phyloP scores from a whole-genome alignment of 2,329 filamentous ascomycete species.

The Aspergillus sp. region DNA sequence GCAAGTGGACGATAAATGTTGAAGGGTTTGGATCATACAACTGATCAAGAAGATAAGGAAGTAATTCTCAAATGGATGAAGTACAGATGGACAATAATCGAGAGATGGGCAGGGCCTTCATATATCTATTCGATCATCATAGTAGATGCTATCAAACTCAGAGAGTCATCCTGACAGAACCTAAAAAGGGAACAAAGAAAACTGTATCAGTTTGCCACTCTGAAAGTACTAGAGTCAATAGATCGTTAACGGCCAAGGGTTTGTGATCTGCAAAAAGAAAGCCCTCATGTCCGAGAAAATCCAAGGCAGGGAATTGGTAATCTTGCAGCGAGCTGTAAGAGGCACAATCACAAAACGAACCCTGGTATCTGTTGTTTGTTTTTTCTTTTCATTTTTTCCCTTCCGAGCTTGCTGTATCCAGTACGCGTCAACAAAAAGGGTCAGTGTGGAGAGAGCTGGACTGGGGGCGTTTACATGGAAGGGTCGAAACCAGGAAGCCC shows the following conservation, averaged over 20 bases:
- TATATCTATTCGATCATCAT: too few species aligned
- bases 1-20: too few species aligned
- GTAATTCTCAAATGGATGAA: too few species aligned
- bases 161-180: too few species aligned
- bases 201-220: slow-evolving; percentile 7
- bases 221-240: slow-evolving; percentile 5
- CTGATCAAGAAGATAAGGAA: too few species aligned
- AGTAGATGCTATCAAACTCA: too few species aligned
- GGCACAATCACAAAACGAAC: background rate
- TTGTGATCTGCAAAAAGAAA: slow-evolving; percentile 3
- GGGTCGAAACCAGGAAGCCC: background rate
- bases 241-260: slow-evolving; percentile 2
- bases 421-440: slow-evolving; percentile 4
- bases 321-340: background rate
- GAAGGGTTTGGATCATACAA: too few species aligned
- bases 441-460: background rate
- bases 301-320: background rate
- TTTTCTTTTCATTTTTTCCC: slow-evolving; percentile 2
- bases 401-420: background rate
- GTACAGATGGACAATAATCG: too few species aligned
- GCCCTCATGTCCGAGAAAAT: too few species aligned
- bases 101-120: too few species aligned
- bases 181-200: too few species aligned
- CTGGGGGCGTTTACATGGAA: background rate
- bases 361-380: background rate